Evolutionary conservation across 2,329 filamentous ascomycete genomes (phyloP), one percentile per base, ranked within the genome.

Genomic region (Fusarium beomiforme): DNA sequence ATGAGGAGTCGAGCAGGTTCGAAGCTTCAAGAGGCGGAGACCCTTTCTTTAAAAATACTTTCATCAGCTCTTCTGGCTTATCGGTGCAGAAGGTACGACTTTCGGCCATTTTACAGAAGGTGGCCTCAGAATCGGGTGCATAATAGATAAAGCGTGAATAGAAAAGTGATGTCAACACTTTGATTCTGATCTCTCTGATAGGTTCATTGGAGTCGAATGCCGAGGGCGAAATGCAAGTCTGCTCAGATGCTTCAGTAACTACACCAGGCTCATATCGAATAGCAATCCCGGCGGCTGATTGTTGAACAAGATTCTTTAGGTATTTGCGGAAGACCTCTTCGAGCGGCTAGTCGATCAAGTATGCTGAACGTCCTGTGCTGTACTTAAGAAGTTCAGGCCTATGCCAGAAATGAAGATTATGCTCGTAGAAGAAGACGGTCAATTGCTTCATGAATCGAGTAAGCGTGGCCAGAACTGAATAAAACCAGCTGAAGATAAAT

Each of bases 61-160:
- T 80, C 21, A 82, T 81, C 13, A 92, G 78, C 3, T 88, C 72
- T 16, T 88, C 82, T 2, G 87, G 86, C 16, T 83, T 83, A 9
- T 89, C 88, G 13, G 91, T 79, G 80, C 83, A 86, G 11, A 91
- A 77, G 0, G 90, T 92, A 41, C 83, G 81, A 69, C 85, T 91
- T 63, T 89, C 88, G 46, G 86, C 78, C 75, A 88, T 76, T 75
- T 92, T 90, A 64, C 85, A 84, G 59, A 90, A 87, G 33, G 92
- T 81, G 2, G 88, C 89, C 71, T 91, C 88, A 21, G 88, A 83
- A 24, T 88, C 87, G 74, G 91, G 85, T 0, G 87, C 83, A 75
- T 93, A 92, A 69, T 87, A 85, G 1, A 90, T 83, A 50, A 93
- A 89, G 31, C 90, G 86, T 16, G 87, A 85, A 80, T 93, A 93